phyloP scores from a whole-genome alignment of 495 filamentous ascomycete genomes.

The Hyaloscypha finlandica region DNA sequence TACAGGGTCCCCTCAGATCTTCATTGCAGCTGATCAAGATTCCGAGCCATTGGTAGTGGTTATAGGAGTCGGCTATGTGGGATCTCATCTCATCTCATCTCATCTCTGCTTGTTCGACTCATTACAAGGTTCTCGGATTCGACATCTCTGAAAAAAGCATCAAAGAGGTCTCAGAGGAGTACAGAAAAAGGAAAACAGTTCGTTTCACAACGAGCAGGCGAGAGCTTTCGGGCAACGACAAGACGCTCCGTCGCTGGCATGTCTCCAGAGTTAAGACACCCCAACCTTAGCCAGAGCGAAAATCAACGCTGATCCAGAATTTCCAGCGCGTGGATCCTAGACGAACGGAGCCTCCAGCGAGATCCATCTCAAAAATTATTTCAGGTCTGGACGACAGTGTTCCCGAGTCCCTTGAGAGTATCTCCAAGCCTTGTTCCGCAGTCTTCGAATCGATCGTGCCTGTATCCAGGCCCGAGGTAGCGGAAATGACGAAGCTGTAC shows the following conservation, averaged over 20 bases:
- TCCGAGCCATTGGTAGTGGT: no score
- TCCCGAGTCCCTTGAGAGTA: constrained; percentile 31
- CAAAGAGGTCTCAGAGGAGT: no score
- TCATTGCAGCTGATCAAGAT: no score
- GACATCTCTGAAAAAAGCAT: no score
- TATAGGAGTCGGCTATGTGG: no score
- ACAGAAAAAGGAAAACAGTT: no score
- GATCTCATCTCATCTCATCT: no score
- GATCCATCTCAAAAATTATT: constrained; percentile 41
- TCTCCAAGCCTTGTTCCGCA: constrained; percentile 35
- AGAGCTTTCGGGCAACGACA: no score
- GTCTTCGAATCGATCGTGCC: constrained; percentile 39
- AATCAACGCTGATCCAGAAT: constrained; percentile 1
- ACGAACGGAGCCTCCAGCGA: constrained; percentile 31
- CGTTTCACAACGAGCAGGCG: no score
- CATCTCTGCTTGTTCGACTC: no score
- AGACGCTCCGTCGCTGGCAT: constrained; percentile 37
- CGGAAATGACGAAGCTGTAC: constrained; percentile 46
- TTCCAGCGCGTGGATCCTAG: constrained; percentile 44
- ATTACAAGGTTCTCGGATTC: no score
- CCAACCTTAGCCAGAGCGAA: not conserved
- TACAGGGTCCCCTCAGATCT: no score
- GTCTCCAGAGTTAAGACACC: constrained; percentile 23
- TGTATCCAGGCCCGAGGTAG: constrained; percentile 42
- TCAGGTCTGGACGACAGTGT: constrained; percentile 40